A percentile compares a stretch with the other conserved stretches of the same genome.
phyloP scores from a whole-genome alignment of 2,329 filamentous ascomycete species.

The Pseudogymnoascus sp. region DNA sequence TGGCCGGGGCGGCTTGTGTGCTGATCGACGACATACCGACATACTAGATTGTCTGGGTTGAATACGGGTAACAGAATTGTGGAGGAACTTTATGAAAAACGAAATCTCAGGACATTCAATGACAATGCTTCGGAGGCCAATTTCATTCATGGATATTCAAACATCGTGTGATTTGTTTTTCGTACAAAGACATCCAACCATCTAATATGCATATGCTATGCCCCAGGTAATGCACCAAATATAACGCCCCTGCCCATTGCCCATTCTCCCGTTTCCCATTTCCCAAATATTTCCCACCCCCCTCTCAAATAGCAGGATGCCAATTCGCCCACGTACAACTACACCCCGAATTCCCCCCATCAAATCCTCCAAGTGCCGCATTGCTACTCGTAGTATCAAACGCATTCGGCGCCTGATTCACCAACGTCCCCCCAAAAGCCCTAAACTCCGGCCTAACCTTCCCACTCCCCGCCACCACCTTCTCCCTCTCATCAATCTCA shows the following conservation, averaged over 20 bases:
- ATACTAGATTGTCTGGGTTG: constrained; percentile 1
- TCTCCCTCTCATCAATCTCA: constrained; percentile 39
- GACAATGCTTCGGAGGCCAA: background rate
- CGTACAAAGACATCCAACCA: background rate
- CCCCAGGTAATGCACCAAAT: background rate
- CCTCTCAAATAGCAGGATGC: background rate
- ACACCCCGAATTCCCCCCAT: constrained; percentile 57
- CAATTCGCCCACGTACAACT: constrained; percentile 52
- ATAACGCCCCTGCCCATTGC: background rate
- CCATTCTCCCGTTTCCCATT: background rate
- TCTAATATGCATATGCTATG: constrained; percentile 3
- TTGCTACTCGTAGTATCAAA: constrained; percentile 31
- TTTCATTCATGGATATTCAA: background rate
- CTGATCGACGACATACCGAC: background rate
- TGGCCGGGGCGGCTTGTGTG: constrained; percentile 6
- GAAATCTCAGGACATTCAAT: background rate
- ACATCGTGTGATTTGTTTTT: background rate
- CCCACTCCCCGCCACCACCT: constrained; percentile 37
- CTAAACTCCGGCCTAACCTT: constrained; percentile 43
- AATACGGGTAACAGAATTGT: background rate
- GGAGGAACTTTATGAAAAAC: background rate
- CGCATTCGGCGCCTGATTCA: constrained; percentile 42
- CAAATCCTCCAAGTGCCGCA: constrained; percentile 47
- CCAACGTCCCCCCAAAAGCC: constrained; percentile 40
- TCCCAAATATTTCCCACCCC: background rate